Percentiles rank a stretch among this genome's conserved stretches.
phyloP scores from a whole-genome alignment of 2,329 filamentous ascomycete species.

The Leptographium radiaticola region DNA sequence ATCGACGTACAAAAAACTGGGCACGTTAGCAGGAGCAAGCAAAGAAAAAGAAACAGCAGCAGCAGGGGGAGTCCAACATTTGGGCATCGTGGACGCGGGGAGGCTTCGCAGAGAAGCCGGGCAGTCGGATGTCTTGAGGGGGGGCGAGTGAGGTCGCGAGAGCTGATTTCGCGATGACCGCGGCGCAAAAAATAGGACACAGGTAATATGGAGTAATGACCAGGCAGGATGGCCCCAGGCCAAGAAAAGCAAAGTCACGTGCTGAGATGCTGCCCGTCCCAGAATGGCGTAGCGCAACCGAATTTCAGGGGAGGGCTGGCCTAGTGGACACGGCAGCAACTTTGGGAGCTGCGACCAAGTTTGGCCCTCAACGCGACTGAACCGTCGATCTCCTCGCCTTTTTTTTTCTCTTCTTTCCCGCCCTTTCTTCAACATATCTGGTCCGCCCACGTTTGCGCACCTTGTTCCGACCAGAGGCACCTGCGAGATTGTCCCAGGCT shows the following conservation, averaged over 20 bases:
- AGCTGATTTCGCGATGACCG: not conserved
- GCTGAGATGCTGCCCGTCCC: not conserved
- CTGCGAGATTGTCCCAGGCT: too few relatives aligned
- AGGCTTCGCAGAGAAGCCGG: not conserved
- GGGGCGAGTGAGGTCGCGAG: not conserved
- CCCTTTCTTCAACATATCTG: too few relatives aligned
- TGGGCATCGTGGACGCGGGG: constrained; percentile 53
- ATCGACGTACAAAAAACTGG: constrained; percentile 13
- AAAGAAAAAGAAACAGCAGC: too few relatives aligned
- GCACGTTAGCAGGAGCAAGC: constrained; percentile 6
- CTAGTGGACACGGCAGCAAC: not conserved
- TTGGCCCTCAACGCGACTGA: not conserved
- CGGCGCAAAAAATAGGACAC: not conserved
- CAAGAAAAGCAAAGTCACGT: not conserved
- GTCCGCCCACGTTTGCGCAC: too few relatives aligned
- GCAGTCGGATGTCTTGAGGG: not conserved
- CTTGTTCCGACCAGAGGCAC: too few relatives aligned
- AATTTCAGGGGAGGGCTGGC: not conserved
- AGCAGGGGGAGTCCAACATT: constrained; percentile 52
- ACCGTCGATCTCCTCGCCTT: not conserved
- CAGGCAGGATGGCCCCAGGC: not conserved
- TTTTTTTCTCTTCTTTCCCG: not conserved
- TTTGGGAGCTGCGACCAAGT: not conserved
- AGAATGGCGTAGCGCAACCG: not conserved
- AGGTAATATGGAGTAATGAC: not conserved